phyloP scores from a whole-genome alignment of 352 stramenopile genomes.

The Phytopythium ostracodes region DNA sequence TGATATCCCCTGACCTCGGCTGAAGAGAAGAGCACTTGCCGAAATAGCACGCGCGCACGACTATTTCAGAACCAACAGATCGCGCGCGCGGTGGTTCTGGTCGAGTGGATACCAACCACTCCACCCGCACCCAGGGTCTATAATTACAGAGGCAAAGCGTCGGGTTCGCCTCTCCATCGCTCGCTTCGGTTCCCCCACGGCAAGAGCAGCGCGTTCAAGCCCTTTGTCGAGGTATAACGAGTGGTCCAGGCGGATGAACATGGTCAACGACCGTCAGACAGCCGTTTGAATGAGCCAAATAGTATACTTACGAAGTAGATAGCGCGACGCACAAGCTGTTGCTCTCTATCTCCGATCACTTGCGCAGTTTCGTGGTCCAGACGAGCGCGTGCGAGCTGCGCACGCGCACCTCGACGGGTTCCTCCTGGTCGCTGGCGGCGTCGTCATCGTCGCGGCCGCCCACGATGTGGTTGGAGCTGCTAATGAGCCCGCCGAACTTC shows the following conservation, averaged over 20 bases:
- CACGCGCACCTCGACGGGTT: slow-evolving; percentile 55
- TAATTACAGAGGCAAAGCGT: not conserved
- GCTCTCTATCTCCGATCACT: not conserved
- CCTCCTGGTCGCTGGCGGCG: not conserved
- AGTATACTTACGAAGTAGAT: not conserved
- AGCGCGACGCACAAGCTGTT: no score
- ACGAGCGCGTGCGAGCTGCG: slow-evolving; percentile 76
- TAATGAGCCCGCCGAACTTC: slow-evolving; percentile 78
- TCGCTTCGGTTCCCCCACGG: no score
- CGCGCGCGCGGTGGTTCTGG: not conserved
- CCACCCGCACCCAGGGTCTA: not conserved
- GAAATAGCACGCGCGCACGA: not conserved
- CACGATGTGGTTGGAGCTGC: slow-evolving; percentile 76
- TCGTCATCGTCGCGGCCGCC: slow-evolving; percentile 15
- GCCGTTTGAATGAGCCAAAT: not conserved
- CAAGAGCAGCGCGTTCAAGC: no score
- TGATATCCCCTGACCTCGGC: not conserved
- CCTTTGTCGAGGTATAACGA: no score
- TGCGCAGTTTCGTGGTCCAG: slow-evolving; percentile 80
- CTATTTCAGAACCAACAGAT: not conserved
- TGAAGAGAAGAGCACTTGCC: not conserved
- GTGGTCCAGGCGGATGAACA: no score
- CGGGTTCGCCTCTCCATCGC: no score
- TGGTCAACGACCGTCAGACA: no score
- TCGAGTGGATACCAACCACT: not conserved